phyloP scores from a whole-genome alignment of 768 basidiomycete genomes.

The Lentinula aciculospora region DNA sequence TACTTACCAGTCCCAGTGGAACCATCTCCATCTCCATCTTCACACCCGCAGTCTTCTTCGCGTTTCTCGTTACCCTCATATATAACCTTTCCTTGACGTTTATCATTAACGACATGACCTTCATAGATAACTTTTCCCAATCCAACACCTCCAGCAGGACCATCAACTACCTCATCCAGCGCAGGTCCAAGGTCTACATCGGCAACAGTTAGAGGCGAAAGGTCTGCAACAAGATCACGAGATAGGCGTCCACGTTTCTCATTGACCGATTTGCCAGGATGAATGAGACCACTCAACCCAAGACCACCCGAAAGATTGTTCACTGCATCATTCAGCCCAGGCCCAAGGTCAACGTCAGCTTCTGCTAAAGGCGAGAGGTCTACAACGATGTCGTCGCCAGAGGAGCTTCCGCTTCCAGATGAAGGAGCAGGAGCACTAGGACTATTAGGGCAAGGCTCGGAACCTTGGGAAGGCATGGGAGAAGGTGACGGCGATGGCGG shows the following conservation, averaged over 20 bases:
- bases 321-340: neutral
- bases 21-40: neutral
- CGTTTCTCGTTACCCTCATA: neutral
- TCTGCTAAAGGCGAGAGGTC: neutral
- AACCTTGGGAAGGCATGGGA: too few relatives aligned
- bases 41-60: neutral
- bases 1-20: neutral
- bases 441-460: neutral
- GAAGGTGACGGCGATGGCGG: too few relatives aligned
- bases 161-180: neutral
- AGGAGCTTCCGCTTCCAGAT: neutral
- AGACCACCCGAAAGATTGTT: neutral
- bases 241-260: too few relatives aligned
- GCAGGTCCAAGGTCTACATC: neutral
- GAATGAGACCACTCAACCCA: neutral
- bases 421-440: neutral
- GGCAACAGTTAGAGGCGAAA: neutral
- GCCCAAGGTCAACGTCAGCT: neutral
- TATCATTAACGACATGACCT: neutral
- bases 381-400: neutral
- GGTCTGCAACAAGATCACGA: neutral
- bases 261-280: too few relatives aligned
- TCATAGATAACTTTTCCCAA: neutral
- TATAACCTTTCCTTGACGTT: neutral
- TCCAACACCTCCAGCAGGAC: neutral